Conservation (phyloP, 1,284 basidiomycete species). For the Inonotus hispidus region DNA sequence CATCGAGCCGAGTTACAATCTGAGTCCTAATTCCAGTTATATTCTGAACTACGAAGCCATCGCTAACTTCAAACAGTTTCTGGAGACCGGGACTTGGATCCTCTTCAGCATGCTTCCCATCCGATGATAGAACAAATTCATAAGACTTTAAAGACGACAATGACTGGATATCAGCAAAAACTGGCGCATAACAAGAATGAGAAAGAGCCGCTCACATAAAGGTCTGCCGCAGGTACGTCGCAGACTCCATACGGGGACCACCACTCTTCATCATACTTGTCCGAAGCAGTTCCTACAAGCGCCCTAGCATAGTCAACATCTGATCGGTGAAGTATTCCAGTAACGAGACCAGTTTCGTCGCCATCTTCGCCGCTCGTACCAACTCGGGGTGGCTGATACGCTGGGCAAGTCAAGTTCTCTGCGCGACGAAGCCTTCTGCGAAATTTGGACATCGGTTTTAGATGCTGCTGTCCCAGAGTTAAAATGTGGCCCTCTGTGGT, state of each 20-base stretch:
- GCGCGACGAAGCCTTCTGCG: slow-evolving; percentile 58
- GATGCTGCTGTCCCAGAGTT: slow-evolving; percentile 48
- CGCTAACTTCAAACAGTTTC: slow-evolving; percentile 57
- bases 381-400: slow-evolving; percentile 46
- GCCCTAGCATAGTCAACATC: slow-evolving; percentile 78
- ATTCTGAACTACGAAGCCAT: slow-evolving; percentile 74
- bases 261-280: slow-evolving; percentile 43
- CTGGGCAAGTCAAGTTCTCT: slow-evolving; percentile 70
- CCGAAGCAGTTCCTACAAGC: slow-evolving; percentile 49
- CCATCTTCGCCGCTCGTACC: slow-evolving; percentile 25
- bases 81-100: slow-evolving; percentile 62
- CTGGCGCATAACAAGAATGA: neutral
- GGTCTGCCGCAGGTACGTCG: slow-evolving; percentile 58
- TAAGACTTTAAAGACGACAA: slow-evolving; percentile 45
- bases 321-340: slow-evolving; percentile 62
- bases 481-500: slow-evolving; percentile 94
- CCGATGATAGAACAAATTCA: slow-evolving; percentile 70
- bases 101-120: slow-evolving; percentile 52
- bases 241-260: slow-evolving; percentile 75
- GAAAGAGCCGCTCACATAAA: slow-evolving; percentile 51
- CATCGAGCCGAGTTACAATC: slow-evolving; percentile 74
- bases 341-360: slow-evolving; percentile 43
- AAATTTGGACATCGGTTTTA: slow-evolving; percentile 50
- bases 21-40: slow-evolving; percentile 71
- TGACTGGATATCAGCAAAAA: neutral